Percentiles rank a stretch among this genome's conserved stretches.
Conservation (phyloP, 23 red algal species). For the Chondrus crispus region DNA sequence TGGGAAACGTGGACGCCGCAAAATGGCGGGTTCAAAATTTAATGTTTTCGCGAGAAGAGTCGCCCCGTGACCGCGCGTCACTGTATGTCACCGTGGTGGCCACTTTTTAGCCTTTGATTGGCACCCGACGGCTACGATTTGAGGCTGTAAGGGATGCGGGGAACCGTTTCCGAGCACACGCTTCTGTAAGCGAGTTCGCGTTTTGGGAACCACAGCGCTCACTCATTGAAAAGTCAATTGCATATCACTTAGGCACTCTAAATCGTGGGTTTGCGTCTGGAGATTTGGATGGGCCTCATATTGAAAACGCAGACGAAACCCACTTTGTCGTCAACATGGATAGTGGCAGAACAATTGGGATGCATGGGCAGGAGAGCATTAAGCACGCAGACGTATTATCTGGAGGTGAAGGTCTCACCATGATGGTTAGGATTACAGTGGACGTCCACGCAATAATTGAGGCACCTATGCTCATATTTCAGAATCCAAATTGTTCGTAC, state of each 20-base stretch:
- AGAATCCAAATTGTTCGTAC: neutral
- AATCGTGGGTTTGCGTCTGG: neutral
- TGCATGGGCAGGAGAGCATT: neutral
- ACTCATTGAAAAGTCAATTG: neutral
- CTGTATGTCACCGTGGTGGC: too few relatives aligned
- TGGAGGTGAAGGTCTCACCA: neutral
- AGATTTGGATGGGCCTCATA: neutral
- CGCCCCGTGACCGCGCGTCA: too few relatives aligned
- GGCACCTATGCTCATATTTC: neutral
- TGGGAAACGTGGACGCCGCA: too few relatives aligned
- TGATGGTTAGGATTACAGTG: neutral
- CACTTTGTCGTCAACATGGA: neutral
- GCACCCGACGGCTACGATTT: too few relatives aligned
- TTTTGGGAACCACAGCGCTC: too few relatives aligned
- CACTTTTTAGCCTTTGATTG: too few relatives aligned
- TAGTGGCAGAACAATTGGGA: neutral
- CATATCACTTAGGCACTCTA: neutral
- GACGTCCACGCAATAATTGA: neutral
- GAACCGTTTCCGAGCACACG: too few relatives aligned
- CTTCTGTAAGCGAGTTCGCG: too few relatives aligned
- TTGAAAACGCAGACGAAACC: neutral
- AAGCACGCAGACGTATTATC: constrained; percentile 7
- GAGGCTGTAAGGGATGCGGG: too few relatives aligned
- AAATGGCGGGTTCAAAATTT: too few relatives aligned
- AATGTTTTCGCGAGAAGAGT: too few relatives aligned